These are phyloP conservation scores for Mycena latifolia DNA, from an alignment of 768 basidiomycete genomes.

Conservation along the genomic window DNA sequence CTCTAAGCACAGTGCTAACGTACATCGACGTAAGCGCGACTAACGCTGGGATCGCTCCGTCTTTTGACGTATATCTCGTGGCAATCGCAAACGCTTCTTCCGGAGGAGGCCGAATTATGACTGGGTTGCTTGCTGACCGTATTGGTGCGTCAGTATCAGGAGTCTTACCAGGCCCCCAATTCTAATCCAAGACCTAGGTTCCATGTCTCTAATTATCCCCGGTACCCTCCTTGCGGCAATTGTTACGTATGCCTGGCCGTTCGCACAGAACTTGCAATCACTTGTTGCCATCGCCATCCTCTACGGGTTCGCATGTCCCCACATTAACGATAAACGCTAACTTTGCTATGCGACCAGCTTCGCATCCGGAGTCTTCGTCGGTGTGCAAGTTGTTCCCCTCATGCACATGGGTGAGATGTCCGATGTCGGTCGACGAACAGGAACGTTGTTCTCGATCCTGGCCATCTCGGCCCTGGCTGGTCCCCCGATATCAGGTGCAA, in stretches of 20 bases:
- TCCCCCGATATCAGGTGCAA: conserved; percentile 81
- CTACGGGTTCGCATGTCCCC: conserved; percentile 66
- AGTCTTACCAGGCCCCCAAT: no score
- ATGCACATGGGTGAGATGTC: conserved; percentile 69
- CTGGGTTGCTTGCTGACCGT: conserved; percentile 67
- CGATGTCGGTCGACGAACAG: conserved; percentile 75
- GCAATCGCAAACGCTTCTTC: conserved; percentile 78
- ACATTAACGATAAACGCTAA: not conserved
- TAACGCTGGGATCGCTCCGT: conserved; percentile 57
- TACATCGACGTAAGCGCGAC: conserved; percentile 74
- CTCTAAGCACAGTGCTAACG: conserved; percentile 62
- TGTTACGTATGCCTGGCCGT: conserved; percentile 81
- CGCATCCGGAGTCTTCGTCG: conserved; percentile 71
- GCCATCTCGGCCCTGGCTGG: conserved; percentile 75
- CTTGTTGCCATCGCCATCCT: conserved; percentile 67
- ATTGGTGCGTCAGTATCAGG: conserved; percentile 54
- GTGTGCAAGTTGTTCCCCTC: conserved; percentile 67
- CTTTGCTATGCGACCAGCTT: conserved; percentile 53
- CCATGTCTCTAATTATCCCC: conserved; percentile 78
- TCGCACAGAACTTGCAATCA: conserved; percentile 55
- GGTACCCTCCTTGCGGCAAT: conserved; percentile 67
- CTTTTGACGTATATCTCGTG: conserved; percentile 74
- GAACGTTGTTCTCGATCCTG: conserved; percentile 72
- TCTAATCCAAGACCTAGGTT: conserved; percentile 53
- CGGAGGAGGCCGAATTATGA: conserved; percentile 67